Conservation (phyloP, 2,329 filamentous ascomycete species). For the Lasiodiplodia gonubiensis region DNA sequence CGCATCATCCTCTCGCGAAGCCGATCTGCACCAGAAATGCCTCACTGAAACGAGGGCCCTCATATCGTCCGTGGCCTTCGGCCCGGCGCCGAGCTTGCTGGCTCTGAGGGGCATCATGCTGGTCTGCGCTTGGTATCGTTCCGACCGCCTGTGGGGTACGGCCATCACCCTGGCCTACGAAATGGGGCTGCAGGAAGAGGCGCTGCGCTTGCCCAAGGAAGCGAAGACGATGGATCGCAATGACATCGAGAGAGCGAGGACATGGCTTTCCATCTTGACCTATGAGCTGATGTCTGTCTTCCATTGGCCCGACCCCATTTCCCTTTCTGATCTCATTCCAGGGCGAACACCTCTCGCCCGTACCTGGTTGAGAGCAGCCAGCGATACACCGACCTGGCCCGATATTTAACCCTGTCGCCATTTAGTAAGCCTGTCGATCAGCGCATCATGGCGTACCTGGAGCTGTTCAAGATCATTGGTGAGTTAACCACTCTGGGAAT, state of each 20-base stretch:
- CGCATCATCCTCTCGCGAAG: background rate
- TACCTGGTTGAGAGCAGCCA: slow-evolving; percentile 1
- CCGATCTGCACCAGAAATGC: background rate
- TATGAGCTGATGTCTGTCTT: slow-evolving; percentile 4
- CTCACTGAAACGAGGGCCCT: background rate
- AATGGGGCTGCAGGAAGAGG: slow-evolving; percentile 2
- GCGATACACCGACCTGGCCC: background rate
- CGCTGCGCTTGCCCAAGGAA: background rate
- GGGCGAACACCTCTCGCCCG: slow-evolving; percentile 5
- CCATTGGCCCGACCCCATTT: background rate
- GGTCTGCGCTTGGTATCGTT: background rate
- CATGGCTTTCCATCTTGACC: slow-evolving; percentile 7
- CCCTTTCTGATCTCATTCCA: background rate
- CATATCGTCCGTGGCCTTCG: background rate
- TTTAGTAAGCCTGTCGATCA: background rate
- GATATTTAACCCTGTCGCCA: background rate
- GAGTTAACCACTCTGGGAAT: background rate
- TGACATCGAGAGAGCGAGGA: slow-evolving; percentile 1
- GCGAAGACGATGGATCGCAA: background rate
- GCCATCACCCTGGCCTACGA: slow-evolving; percentile 3
- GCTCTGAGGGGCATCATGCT: background rate
- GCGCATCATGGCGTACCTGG: slow-evolving; percentile 6
- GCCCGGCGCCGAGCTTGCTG: background rate
- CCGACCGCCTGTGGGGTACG: slow-evolving; percentile 9
- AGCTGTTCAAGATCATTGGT: slow-evolving; percentile 9